Conservation (phyloP, 225 moss, liverwort and hornwort genomes). For the Pseudoscleropodium purum region DNA sequence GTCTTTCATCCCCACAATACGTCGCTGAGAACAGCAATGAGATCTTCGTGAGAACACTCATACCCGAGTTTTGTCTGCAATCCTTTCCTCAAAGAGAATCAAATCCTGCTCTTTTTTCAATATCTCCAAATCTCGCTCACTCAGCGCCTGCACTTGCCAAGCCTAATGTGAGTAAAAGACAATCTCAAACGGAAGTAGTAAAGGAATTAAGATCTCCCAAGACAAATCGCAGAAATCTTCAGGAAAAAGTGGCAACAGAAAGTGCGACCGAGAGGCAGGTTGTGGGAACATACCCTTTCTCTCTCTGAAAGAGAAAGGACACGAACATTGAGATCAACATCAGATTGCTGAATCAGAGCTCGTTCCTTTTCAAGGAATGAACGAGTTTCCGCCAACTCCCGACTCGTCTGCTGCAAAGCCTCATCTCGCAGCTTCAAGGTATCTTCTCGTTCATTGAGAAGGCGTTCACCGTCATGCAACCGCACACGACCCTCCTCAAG, state of each 20-base stretch:
- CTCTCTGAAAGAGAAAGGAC: constrained; percentile 38
- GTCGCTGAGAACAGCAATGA: not conserved
- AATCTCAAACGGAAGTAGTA: not conserved
- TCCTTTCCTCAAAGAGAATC: constrained; percentile 51
- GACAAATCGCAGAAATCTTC: not conserved
- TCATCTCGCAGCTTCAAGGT: constrained; percentile 58
- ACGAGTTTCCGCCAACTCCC: constrained; percentile 49
- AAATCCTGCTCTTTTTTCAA: constrained; percentile 67
- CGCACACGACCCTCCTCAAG: constrained; percentile 79
- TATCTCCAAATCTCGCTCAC: constrained; percentile 52
- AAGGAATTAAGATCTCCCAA: not conserved
- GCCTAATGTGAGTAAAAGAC: not conserved
- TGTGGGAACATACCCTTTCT: constrained; percentile 49
- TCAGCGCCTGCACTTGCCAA: constrained; percentile 28
- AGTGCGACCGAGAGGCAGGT: not conserved
- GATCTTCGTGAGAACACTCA: not conserved
- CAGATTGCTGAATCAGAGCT: constrained; percentile 42
- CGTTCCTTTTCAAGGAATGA: constrained; percentile 59
- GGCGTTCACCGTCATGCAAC: constrained; percentile 85
- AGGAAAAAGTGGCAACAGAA: not conserved
- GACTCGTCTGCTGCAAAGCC: constrained; percentile 35
- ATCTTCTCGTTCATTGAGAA: constrained; percentile 76
- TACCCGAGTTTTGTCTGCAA: constrained; percentile 55
- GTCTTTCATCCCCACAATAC: not conserved
- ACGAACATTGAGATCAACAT: constrained; percentile 53